phyloP scores from a whole-genome alignment of 805 yeast species.

The Candida endomychidarum region DNA sequence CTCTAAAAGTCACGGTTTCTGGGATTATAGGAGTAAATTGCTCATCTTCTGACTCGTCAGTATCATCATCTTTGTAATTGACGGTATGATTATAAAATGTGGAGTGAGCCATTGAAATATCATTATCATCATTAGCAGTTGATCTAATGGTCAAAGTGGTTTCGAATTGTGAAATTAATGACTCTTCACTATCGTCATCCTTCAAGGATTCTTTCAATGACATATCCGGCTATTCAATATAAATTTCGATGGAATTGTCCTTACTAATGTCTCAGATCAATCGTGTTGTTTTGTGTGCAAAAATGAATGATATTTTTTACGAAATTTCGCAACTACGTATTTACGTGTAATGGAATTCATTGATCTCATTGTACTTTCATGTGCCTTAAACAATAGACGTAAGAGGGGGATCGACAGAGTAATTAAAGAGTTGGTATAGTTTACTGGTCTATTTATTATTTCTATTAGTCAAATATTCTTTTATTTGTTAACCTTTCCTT shows the following conservation, averaged over 20 bases:
- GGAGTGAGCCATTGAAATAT: slow-evolving; percentile 41
- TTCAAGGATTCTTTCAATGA: slow-evolving; percentile 14
- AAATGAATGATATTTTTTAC: background rate
- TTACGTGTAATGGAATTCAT: background rate
- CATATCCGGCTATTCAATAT: slow-evolving; percentile 5
- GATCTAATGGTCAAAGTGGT: slow-evolving; percentile 44
- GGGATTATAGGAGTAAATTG: slow-evolving; percentile 1
- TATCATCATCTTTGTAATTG: slow-evolving; percentile 31
- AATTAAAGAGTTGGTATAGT: no score
- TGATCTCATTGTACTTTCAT: background rate
- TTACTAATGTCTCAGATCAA: slow-evolving; percentile 5
- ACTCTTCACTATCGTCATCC: slow-evolving; percentile 35
- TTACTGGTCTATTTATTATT: no score
- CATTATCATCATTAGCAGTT: slow-evolving; percentile 37
- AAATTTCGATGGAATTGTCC: no score
- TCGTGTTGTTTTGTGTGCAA: slow-evolving; percentile 8
- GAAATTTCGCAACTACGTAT: background rate
- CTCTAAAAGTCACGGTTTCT: slow-evolving; percentile 29
- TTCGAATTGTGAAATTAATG: slow-evolving; percentile 43
- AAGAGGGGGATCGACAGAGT: no score
- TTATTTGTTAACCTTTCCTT: no score
- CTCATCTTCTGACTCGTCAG: slow-evolving; percentile 37
- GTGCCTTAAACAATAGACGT: no score
- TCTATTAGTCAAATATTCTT: no score
- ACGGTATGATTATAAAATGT: slow-evolving; percentile 19